Evolutionary conservation across 2,329 filamentous ascomycete species (phyloP).

Genomic region (Whalleya microplaca): DNA sequence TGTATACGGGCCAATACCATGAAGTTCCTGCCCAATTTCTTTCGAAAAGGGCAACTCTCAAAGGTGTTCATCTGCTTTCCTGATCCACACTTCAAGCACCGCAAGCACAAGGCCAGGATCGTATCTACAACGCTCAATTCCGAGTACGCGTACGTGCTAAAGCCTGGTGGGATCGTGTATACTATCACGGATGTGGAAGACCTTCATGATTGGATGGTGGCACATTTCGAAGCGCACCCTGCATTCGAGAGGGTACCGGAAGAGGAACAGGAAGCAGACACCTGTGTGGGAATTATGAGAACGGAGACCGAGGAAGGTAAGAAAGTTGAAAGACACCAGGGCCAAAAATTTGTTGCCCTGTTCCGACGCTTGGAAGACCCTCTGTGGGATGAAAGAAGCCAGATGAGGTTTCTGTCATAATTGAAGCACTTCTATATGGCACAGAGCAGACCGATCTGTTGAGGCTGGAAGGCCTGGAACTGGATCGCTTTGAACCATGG

Average conservation of each 20-base stretch:
- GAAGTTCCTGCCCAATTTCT: conserved; percentile 99
- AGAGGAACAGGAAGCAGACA: conserved; percentile 69
- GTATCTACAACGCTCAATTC: conserved; percentile 86
- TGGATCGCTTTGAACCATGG: no score
- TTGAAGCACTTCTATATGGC: background rate
- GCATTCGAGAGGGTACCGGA: conserved; percentile 77
- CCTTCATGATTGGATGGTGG: conserved; percentile 90
- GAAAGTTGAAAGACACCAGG: conserved; percentile 90
- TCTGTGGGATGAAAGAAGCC: conserved; percentile 56
- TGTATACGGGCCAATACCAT: conserved; percentile 94
- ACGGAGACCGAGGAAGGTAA: conserved; percentile 95
- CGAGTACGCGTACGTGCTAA: conserved; percentile 88
- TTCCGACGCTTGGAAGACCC: conserved; percentile 83
- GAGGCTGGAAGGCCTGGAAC: no score
- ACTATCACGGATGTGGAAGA: conserved; percentile 98
- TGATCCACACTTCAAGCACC: conserved; percentile 95
- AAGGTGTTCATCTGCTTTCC: conserved; percentile 99
- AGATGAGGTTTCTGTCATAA: background rate
- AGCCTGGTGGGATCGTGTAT: conserved; percentile 85
- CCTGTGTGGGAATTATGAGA: conserved; percentile 74
- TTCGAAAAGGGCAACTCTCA: conserved; percentile 75
- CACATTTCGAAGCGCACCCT: conserved; percentile 77
- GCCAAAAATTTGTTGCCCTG: conserved; percentile 87
- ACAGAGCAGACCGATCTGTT: background rate
- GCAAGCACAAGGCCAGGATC: conserved; percentile 96